Evolutionary conservation across 495 filamentous ascomycete species (phyloP).

Genomic region (Penicillium coprophilum): DNA sequence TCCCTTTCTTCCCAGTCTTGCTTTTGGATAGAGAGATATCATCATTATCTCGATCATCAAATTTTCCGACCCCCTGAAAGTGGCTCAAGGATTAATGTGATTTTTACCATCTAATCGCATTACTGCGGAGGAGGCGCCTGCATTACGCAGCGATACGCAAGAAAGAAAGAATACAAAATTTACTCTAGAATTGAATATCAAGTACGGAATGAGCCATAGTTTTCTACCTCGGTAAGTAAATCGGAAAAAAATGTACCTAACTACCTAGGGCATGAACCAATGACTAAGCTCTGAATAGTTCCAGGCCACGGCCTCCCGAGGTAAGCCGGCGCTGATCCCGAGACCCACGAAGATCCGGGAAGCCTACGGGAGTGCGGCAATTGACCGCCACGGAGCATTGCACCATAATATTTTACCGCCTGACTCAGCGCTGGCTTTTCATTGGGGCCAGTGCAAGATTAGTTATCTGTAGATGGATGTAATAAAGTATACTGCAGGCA

Average conservation of each 20-base stretch:
- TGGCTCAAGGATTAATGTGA: constrained; percentile 16
- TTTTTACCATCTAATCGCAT: constrained; percentile 3
- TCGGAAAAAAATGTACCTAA: no score
- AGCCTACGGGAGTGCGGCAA: not conserved
- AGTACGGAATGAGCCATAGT: no score
- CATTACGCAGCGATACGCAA: not conserved
- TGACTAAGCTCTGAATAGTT: not conserved
- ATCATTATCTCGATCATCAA: no score
- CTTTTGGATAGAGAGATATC: no score
- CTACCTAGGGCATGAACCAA: no score
- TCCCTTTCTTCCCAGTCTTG: no score
- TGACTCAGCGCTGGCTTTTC: not conserved
- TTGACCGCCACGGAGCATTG: not conserved
- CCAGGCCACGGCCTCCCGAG: not conserved
- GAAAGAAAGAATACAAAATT: not conserved
- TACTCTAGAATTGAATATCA: not conserved
- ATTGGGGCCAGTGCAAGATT: no score
- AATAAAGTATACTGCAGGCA: not conserved
- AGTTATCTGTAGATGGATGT: no score
- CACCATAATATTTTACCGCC: not conserved
- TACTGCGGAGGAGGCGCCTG: not conserved
- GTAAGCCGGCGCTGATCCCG: not conserved
- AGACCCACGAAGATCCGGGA: not conserved
- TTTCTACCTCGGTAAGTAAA: not conserved
- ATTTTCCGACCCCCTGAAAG: no score